Evolutionary conservation across 352 stramenopile genomes (phyloP).

Genomic region (Hyaloperonospora brassicae): DNA sequence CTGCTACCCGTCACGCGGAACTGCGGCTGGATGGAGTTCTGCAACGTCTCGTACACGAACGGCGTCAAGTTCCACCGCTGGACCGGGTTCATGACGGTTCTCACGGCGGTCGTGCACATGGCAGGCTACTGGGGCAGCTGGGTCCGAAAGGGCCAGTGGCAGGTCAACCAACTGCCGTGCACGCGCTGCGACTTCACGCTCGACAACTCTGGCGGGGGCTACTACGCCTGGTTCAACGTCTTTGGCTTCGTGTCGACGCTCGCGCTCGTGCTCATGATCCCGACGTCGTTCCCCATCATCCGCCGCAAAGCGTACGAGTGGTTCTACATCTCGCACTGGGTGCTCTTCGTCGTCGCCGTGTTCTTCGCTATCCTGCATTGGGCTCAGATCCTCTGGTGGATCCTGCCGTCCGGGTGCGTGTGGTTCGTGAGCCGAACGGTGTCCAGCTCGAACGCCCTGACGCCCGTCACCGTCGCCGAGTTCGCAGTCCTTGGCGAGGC

Average conservation of each 20-base stretch:
- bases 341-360: slow-evolving; percentile 45
- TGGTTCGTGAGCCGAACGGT: slow-evolving; percentile 47
- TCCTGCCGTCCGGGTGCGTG: slow-evolving; percentile 37
- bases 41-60: slow-evolving; percentile 54
- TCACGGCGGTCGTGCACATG: slow-evolving; percentile 42
- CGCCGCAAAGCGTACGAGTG: slow-evolving; percentile 47
- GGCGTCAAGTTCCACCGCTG: slow-evolving; percentile 56
- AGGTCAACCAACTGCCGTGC: slow-evolving; percentile 41
- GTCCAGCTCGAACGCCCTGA: slow-evolving; percentile 39
- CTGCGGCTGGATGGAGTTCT: slow-evolving; percentile 60
- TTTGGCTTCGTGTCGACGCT: slow-evolving; percentile 44
- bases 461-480: slow-evolving; percentile 31
- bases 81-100: slow-evolving; percentile 49
- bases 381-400: slow-evolving; percentile 54
- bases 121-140: slow-evolving; percentile 44
- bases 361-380: slow-evolving; percentile 53
- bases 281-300: slow-evolving; percentile 43
- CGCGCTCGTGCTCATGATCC: slow-evolving; percentile 45
- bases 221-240: slow-evolving; percentile 60
- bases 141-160: slow-evolving; percentile 34
- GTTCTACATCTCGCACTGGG: slow-evolving; percentile 56
- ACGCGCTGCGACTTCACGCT: slow-evolving; percentile 39
- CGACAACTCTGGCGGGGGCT: slow-evolving; percentile 33
- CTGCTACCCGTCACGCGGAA: slow-evolving; percentile 50
- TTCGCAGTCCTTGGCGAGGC: slow-evolving; percentile 26